Evolutionary conservation across 768 basidiomycete species (phyloP).

Genomic region (Inosperma sp.): DNA sequence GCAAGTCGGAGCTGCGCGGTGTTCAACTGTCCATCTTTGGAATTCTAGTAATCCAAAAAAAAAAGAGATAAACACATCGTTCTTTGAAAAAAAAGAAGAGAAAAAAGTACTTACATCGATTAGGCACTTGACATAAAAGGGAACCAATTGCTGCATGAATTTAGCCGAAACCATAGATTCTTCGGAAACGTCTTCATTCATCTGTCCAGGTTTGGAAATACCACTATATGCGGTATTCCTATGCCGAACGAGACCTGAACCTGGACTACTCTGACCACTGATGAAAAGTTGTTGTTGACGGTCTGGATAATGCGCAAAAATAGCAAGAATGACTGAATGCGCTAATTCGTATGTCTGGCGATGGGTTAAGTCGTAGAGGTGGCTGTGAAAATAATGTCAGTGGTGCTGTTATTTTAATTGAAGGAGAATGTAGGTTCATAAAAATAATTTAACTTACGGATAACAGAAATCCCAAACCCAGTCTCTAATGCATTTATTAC

Average conservation of each 20-base stretch:
- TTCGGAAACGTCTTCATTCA: not conserved
- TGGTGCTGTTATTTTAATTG: not conserved
- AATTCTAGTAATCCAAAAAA: slow-evolving; percentile 46
- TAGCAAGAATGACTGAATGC: slow-evolving; percentile 76
- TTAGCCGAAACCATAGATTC: slow-evolving; percentile 23
- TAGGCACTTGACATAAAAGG: slow-evolving; percentile 69
- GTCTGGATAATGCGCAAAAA: slow-evolving; percentile 61
- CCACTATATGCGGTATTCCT: too few relatives aligned
- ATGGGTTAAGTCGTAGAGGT: slow-evolving; percentile 53
- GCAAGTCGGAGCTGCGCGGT: slow-evolving; percentile 68
- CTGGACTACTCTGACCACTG: too few relatives aligned
- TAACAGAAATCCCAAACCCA: slow-evolving; percentile 57
- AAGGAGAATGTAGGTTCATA: not conserved
- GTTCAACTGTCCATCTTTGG: slow-evolving; percentile 54
- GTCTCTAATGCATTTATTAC: slow-evolving; percentile 46
- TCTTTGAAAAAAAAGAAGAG: not conserved
- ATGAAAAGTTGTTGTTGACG: slow-evolving; percentile 21
- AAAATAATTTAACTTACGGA: slow-evolving; percentile 45
- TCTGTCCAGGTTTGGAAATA: not conserved
- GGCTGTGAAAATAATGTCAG: slow-evolving; percentile 35
- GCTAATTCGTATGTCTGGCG: slow-evolving; percentile 84
- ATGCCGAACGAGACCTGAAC: too few relatives aligned
- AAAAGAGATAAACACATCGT: not conserved
- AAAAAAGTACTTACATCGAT: slow-evolving; percentile 50
- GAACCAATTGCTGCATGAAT: slow-evolving; percentile 56